These are phyloP conservation scores for Gautieria morchelliformis DNA, from an alignment of 768 basidiomycete species.

Conservation along the genomic window DNA sequence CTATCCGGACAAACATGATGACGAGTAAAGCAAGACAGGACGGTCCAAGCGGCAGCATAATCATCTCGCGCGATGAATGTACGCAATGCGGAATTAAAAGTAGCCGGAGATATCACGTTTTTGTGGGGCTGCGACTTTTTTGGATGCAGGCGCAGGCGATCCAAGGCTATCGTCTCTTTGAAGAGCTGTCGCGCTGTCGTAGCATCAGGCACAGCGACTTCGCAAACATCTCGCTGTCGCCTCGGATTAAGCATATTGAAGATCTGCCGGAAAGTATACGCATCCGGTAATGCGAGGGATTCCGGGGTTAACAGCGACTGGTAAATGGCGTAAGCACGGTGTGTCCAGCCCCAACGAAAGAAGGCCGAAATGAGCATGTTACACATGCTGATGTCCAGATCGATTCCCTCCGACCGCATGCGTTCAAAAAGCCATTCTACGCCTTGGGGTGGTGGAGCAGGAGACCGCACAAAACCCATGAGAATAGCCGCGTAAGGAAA, in stretches of 20 bases:
- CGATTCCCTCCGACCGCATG: not conserved
- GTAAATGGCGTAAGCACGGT: not conserved
- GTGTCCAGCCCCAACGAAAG: not conserved
- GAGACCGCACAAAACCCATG: not conserved
- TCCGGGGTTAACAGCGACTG: not conserved
- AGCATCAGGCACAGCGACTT: not conserved
- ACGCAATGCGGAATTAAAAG: slow-evolving; percentile 3
- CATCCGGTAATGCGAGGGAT: not conserved
- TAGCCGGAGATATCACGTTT: slow-evolving; percentile 3
- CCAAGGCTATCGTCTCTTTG: not conserved
- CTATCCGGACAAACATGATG: not conserved
- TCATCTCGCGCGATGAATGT: slow-evolving; percentile 1
- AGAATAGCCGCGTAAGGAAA: slow-evolving; percentile 4
- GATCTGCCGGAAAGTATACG: not conserved
- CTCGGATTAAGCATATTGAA: not conserved
- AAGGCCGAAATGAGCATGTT: slow-evolving; percentile 1
- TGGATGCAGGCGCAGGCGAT: not conserved
- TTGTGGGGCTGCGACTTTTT: not conserved
- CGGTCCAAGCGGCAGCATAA: slow-evolving; percentile 7
- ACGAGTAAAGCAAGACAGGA: slow-evolving; percentile 1
- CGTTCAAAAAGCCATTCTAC: not conserved
- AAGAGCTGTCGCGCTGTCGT: not conserved
- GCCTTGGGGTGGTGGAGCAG: not conserved
- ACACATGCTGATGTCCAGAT: not conserved
- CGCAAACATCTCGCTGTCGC: not conserved